Evolutionary conservation across 176 grass and related monocot species (phyloP).

Genomic region (Raddia distichophylla): DNA sequence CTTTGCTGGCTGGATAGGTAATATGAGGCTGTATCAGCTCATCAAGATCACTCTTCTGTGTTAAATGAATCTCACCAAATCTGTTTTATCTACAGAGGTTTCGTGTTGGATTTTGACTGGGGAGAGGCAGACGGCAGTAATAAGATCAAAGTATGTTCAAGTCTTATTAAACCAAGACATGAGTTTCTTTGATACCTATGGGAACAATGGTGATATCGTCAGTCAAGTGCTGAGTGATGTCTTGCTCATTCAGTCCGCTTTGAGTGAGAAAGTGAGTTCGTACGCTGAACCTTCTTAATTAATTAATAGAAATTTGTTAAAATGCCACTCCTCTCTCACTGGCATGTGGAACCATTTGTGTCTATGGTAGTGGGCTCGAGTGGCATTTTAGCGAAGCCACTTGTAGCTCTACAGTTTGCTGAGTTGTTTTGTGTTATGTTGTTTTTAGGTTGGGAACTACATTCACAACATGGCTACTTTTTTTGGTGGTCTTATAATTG

Average conservation of each 20-base stretch:
- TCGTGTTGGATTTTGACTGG: conserved; percentile 99
- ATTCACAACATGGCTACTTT: conserved; percentile 99
- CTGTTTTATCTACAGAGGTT: conserved; percentile 69
- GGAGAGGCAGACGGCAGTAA: conserved; percentile 94
- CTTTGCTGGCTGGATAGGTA: conserved; percentile 97
- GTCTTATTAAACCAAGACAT: conserved; percentile 97
- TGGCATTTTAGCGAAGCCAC: too few species aligned
- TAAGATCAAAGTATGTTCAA: conserved; percentile 93
- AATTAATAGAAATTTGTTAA: neutral
- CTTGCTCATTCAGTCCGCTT: conserved; percentile 93
- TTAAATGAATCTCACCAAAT: conserved; percentile 40
- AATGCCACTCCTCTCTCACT: too few species aligned
- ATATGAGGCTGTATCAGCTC: conserved; percentile 25
- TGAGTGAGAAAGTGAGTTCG: conserved; percentile 88
- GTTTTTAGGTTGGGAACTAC: conserved; percentile 88
- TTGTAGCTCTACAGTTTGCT: neutral
- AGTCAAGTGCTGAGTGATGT: conserved; percentile 99
- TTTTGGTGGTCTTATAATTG: conserved; percentile 92
- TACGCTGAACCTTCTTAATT: neutral
- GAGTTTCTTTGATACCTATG: conserved; percentile 99
- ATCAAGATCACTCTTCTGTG: neutral
- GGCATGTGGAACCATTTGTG: too few species aligned
- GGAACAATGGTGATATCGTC: conserved; percentile 97
- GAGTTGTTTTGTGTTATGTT: neutral
- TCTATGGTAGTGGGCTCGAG: too few species aligned